Conservation (phyloP, 2,329 filamentous ascomycete species). For the Diaporthe helianthi region DNA sequence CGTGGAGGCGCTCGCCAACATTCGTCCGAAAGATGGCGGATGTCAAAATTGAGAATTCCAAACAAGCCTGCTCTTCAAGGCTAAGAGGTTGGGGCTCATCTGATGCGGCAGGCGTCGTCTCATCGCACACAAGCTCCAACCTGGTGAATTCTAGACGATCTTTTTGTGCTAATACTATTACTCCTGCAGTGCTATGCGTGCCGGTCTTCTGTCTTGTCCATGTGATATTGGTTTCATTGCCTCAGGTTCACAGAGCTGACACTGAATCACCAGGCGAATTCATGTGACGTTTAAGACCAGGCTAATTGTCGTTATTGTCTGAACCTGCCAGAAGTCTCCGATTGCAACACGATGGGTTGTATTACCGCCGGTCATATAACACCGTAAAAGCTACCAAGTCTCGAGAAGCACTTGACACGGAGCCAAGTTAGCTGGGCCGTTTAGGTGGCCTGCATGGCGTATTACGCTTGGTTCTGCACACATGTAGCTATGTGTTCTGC, state of each 20-base stretch:
- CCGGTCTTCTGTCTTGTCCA: neutral
- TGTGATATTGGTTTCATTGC: neutral
- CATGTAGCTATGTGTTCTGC: too few relatives aligned
- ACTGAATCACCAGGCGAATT: neutral
- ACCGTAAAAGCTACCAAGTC: conserved; percentile 1
- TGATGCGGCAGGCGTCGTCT: conserved; percentile 11
- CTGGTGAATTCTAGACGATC: neutral
- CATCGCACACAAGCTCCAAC: conserved; percentile 1
- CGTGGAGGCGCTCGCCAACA: neutral
- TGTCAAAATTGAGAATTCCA: conserved; percentile 15
- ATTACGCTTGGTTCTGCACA: neutral
- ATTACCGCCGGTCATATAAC: neutral
- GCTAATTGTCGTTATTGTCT: neutral
- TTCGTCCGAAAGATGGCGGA: neutral
- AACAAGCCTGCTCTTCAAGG: neutral
- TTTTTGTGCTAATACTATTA: neutral
- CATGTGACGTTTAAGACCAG: neutral
- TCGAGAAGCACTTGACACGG: neutral
- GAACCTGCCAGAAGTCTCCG: neutral
- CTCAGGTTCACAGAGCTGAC: too few relatives aligned
- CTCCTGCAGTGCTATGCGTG: neutral
- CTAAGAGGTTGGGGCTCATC: neutral
- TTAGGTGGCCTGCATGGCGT: neutral
- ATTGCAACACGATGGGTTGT: neutral
- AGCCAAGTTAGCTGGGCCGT: conserved; percentile 5